These are phyloP conservation scores for Stevia rebaudiana DNA, from an alignment of 140 eudicot genomes.

Conservation along the genomic window DNA sequence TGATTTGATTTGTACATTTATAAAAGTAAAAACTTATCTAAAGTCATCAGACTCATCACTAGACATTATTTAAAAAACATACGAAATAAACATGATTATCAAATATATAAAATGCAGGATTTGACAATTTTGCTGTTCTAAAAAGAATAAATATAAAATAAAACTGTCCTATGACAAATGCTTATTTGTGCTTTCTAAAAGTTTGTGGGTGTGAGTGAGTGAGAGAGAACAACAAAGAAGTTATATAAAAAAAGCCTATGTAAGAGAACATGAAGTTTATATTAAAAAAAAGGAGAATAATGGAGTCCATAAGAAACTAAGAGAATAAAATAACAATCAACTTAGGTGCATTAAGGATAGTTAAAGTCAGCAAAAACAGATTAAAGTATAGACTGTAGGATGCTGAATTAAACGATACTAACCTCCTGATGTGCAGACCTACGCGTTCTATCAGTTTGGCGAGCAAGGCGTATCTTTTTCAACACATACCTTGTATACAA, in stretches of 20 bases:
- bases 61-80: conserved; percentile 9
- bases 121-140: too few relatives aligned
- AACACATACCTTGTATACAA: conserved; percentile 76
- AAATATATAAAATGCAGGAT: too few relatives aligned
- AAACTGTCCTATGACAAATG: conserved; percentile 2
- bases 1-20: conserved; percentile 17
- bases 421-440: conserved; percentile 99
- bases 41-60: neutral
- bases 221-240: neutral
- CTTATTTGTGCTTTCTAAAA: neutral
- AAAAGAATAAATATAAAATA: too few relatives aligned
- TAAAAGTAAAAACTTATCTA: neutral
- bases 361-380: conserved; percentile 3
- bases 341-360: conserved; percentile 15
- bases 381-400: conserved; percentile 8
- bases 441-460: conserved; percentile 95
- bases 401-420: conserved; percentile 32
- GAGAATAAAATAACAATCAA: conserved; percentile 6
- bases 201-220: neutral
- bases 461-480: conserved; percentile 98
- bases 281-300: neutral
- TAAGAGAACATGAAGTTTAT: neutral
- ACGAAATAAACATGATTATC: conserved; percentile 5
- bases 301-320: neutral
- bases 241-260: neutral